Evolutionary conservation across 2,329 filamentous ascomycete genomes (phyloP), one percentile per base, ranked within the genome.

Genomic region (Penicillium glabrum): DNA sequence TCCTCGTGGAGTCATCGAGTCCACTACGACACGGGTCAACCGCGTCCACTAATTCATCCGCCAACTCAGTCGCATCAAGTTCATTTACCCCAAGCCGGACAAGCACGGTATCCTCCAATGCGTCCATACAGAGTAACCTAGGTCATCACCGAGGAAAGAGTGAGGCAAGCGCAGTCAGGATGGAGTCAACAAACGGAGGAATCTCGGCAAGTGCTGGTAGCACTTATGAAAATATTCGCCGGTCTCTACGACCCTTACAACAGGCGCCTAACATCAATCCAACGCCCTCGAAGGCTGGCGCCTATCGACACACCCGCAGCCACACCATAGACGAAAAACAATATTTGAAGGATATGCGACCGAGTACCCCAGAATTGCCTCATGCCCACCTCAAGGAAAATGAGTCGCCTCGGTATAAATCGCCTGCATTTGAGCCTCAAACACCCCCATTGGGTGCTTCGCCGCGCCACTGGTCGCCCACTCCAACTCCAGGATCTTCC

Each of bases 101-200:
- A 39, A 91, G 88, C 72, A 89, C 89, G 47, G 80, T 88, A 63
- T 90, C 89, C 19, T 93, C 90, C 31, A 82, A 86, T 61, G 83
- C 83, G n/a, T 91, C 90, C 33, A 86, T 84, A 71, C 68, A 67
- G 27, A 63, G 76, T 56, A 71, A 69, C 29, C 69, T 72, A 51
- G 81, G 82, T 48, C 90, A 93, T 69, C 89, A 86, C 73, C 86
- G 91, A 71, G 89, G 89, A 59, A 83, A 87, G 73, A 93, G 90
- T 75, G 90, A 95, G 79, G 83, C 83, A 56, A 82, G 82, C n/a
- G 52, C 55, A 39, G 60, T 60, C 51, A 62, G 53, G 5, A 62
- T 59, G 51, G 63, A 63, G n/a, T 54, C 63, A 19, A 53, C 61
- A 13, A 67, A 68, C 26, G 50, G 46, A 49, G 60, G 58, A 47